phyloP scores from a whole-genome alignment of 805 yeast species.

The Kuraishia piskuri region DNA sequence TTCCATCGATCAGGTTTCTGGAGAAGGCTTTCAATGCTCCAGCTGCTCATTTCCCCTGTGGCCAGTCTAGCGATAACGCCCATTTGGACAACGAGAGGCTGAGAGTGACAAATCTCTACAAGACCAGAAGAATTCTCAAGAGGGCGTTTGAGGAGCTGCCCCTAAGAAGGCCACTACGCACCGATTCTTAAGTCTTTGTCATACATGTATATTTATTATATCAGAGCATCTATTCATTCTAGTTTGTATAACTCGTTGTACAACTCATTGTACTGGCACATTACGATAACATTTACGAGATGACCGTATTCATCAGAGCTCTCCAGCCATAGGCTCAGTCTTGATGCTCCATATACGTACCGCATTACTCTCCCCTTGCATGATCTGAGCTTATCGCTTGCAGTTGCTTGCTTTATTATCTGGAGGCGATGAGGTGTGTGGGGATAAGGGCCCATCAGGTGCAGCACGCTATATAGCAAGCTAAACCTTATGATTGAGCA shows the following conservation, averaged over 20 bases:
- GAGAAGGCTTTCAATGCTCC: conserved; percentile 79
- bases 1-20: conserved; percentile 79
- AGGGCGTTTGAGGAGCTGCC: conserved; percentile 40
- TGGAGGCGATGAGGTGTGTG: neutral
- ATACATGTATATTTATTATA: no score
- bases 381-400: neutral
- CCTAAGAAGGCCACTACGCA: neutral
- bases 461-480: no score
- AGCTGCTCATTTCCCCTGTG: conserved; percentile 95
- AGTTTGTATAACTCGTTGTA: neutral
- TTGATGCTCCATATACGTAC: no score
- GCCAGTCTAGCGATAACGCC: conserved; percentile 91
- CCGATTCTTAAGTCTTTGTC: neutral
- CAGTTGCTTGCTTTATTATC: neutral
- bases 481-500: no score
- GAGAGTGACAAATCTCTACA: conserved; percentile 69
- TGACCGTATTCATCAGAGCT: no score
- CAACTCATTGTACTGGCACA: no score
- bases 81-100: conserved; percentile 84
- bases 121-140: conserved; percentile 55
- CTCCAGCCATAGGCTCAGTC: no score
- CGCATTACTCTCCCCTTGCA: no score
- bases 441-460: neutral
- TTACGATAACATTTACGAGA: no score
- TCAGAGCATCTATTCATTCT: neutral